Conservation (phyloP, 2,329 filamentous ascomycete genomes). For the Geosmithia morbida region DNA sequence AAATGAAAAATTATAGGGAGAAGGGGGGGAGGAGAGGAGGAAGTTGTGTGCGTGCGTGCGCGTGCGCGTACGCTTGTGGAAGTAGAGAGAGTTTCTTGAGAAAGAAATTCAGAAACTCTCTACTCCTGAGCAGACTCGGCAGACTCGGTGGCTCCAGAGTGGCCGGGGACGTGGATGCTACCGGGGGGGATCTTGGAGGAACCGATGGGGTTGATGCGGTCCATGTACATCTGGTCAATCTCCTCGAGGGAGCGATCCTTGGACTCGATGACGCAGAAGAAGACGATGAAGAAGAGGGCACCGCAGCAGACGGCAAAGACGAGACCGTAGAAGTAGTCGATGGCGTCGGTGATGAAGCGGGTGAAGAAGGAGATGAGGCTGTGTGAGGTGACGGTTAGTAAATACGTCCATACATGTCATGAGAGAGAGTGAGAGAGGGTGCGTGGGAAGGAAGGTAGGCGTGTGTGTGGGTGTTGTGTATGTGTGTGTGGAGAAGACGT, state of each 20-base stretch:
- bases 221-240: slow-evolving; percentile 62
- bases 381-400: slow-evolving; percentile 3
- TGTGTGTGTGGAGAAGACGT: no score
- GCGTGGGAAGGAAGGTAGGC: no score
- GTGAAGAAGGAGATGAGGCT: slow-evolving; percentile 38
- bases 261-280: slow-evolving; percentile 63
- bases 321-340: slow-evolving; percentile 57
- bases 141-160: neutral
- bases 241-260: slow-evolving; percentile 61
- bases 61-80: no score
- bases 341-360: slow-evolving; percentile 56
- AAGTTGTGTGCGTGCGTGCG: no score
- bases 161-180: neutral
- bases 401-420: neutral
- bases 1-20: no score
- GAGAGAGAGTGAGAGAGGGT: slow-evolving; percentile 21
- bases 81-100: no score
- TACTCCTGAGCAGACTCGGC: neutral
- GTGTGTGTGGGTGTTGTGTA: no score
- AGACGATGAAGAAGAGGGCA: slow-evolving; percentile 48
- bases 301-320: slow-evolving; percentile 57
- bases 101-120: no score
- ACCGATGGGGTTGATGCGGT: slow-evolving; percentile 32
- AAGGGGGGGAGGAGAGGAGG: no score
- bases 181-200: slow-evolving; percentile 9